These are phyloP conservation scores for Bruguiera gymnorhiza DNA, from an alignment of 345 rosid species.

Conservation along the genomic window DNA sequence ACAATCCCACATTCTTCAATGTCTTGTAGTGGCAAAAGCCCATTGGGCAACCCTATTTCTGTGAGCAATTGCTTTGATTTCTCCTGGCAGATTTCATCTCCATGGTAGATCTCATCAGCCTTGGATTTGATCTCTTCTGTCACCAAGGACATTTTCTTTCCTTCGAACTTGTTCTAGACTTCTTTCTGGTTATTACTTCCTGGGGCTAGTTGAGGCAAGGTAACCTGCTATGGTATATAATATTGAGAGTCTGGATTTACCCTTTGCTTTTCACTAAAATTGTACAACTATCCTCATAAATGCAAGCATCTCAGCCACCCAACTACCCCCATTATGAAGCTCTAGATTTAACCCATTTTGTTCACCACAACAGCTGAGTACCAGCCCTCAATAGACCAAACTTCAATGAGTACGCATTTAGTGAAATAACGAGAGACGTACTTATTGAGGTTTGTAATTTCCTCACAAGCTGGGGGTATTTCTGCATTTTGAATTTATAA, in stretches of 20 bases:
- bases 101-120: slow-evolving; percentile 74
- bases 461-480: not conserved
- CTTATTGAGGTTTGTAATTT: not conserved
- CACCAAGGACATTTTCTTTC: slow-evolving; percentile 45
- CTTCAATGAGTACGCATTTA: too few relatives aligned
- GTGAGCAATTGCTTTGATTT: slow-evolving; percentile 52
- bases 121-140: slow-evolving; percentile 67
- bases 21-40: slow-evolving; percentile 73
- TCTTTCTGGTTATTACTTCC: too few relatives aligned
- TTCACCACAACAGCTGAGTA: too few relatives aligned
- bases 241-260: not conserved
- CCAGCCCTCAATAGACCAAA: too few relatives aligned
- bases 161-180: not conserved
- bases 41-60: slow-evolving; percentile 68
- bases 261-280: not conserved
- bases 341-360: too few relatives aligned
- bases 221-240: not conserved
- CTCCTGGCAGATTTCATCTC: slow-evolving; percentile 64
- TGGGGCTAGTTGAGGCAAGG: too few relatives aligned
- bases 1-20: slow-evolving; percentile 69
- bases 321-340: too few relatives aligned
- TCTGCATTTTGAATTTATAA: not conserved
- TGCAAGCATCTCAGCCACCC: too few relatives aligned
- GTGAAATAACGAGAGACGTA: too few relatives aligned
- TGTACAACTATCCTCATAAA: not conserved